Conservation (phyloP, 169 alveolate species). For the Cryptosporidium tyzzeri region DNA sequence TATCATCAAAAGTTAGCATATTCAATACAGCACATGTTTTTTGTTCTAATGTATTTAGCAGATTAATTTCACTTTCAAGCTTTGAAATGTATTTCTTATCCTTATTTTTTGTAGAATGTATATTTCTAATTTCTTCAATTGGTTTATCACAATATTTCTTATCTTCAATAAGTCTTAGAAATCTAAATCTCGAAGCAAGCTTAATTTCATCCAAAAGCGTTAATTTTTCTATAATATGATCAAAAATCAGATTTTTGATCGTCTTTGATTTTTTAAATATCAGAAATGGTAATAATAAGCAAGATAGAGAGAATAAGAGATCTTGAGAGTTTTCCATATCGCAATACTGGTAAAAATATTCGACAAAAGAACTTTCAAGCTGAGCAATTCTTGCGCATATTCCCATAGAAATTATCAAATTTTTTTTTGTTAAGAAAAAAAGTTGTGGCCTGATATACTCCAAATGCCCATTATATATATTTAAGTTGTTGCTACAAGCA, state of each 20-base stretch:
- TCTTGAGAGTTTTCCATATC: not conserved
- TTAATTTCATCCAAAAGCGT: not conserved
- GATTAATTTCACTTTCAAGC: slow-evolving; percentile 9
- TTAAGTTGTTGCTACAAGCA: not conserved
- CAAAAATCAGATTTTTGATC: not conserved
- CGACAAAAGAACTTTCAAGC: not conserved
- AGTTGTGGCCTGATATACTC: slow-evolving; percentile 1
- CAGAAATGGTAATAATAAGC: not conserved
- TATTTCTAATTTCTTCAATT: not conserved
- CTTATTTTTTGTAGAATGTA: not conserved
- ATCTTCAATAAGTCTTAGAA: not conserved
- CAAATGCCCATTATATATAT: not conserved
- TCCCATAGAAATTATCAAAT: slow-evolving; percentile 14
- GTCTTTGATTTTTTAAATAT: not conserved
- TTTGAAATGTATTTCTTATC: not conserved
- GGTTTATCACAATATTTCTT: not conserved
- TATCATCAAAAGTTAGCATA: slow-evolving; percentile 25
- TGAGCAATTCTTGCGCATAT: not conserved
- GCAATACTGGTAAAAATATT: not conserved
- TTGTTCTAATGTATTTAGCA: slow-evolving; percentile 9
- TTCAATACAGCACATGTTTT: slow-evolving; percentile 38
- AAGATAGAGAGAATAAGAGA: not conserved
- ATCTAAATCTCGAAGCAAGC: not conserved
- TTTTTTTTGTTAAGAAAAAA: not conserved
- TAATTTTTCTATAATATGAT: not conserved